phyloP scores from a whole-genome alignment of 805 yeast species.

The Yueomyces sinensis region DNA sequence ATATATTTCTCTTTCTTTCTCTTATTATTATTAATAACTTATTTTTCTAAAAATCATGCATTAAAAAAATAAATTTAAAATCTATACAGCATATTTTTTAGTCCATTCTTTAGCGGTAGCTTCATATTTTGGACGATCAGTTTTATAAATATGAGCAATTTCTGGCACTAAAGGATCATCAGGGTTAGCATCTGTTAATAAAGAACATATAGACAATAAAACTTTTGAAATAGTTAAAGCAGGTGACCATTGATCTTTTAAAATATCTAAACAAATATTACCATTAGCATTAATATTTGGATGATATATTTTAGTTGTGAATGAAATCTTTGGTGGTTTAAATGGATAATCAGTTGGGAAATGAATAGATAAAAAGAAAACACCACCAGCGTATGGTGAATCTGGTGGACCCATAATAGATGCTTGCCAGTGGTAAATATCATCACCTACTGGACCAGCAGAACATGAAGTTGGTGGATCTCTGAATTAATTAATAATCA shows the following conservation, averaged over 20 bases:
- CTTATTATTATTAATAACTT: not conserved
- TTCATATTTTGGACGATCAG: slow-evolving; percentile 87
- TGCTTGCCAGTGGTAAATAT: slow-evolving; percentile 98
- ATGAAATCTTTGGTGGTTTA: slow-evolving; percentile 90
- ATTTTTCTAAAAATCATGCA: not conserved
- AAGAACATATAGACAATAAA: slow-evolving; percentile 83
- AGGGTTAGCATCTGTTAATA: slow-evolving; percentile 95
- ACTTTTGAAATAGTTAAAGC: slow-evolving; percentile 95
- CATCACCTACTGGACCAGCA: slow-evolving; percentile 98
- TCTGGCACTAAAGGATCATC: slow-evolving; percentile 99
- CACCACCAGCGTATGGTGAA: slow-evolving; percentile 84
- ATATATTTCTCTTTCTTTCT: not conserved
- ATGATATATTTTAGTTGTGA: slow-evolving; percentile 93
- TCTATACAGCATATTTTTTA: slow-evolving; percentile 84
- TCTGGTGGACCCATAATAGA: slow-evolving; percentile 98
- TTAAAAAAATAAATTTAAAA: slow-evolving; percentile 4
- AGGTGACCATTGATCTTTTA: slow-evolving; percentile 98
- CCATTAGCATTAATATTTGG: slow-evolving; percentile 96
- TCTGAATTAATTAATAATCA: too few species aligned
- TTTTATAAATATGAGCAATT: slow-evolving; percentile 91
- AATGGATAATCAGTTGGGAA: slow-evolving; percentile 99
- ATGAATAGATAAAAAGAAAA: slow-evolving; percentile 87
- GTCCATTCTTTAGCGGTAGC: slow-evolving; percentile 99
- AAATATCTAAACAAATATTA: slow-evolving; percentile 89
- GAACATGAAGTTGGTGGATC: slow-evolving; percentile 99